A percentile compares a stretch with the other conserved stretches of the same genome.
Conservation (phyloP, 2,329 filamentous ascomycete species). For the Teratosphaeriaceae sp. region DNA sequence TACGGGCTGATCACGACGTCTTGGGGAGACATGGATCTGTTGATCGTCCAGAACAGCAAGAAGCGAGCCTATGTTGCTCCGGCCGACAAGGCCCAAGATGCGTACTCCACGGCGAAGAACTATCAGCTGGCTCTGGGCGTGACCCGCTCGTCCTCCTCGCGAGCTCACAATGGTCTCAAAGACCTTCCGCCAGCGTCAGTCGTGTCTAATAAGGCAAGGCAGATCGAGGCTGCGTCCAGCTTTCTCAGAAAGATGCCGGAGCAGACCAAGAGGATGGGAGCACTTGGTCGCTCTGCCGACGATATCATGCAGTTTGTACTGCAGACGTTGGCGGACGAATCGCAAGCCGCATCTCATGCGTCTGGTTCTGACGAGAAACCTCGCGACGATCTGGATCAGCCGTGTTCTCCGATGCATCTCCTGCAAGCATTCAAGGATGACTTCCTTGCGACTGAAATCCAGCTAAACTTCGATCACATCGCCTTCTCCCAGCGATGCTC, state of each 20-base stretch:
- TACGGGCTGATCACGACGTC: not conserved
- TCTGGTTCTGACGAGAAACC: too few species aligned
- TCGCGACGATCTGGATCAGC: too few species aligned
- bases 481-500: not conserved
- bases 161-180: not conserved
- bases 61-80: not conserved
- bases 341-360: not conserved
- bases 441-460: not conserved
- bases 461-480: not conserved
- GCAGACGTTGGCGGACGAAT: not conserved
- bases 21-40: not conserved
- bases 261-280: not conserved
- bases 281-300: not conserved
- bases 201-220: not conserved
- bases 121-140: not conserved
- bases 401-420: not conserved
- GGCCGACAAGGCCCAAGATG: not conserved
- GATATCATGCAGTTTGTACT: not conserved
- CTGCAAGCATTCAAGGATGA: not conserved
- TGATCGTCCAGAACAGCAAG: not conserved
- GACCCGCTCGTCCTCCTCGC: not conserved
- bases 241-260: not conserved
- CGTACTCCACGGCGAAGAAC: not conserved
- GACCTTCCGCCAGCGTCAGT: not conserved
- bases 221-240: not conserved